phyloP scores from a whole-genome alignment of 768 basidiomycete species.

The Suillus bovinus region DNA sequence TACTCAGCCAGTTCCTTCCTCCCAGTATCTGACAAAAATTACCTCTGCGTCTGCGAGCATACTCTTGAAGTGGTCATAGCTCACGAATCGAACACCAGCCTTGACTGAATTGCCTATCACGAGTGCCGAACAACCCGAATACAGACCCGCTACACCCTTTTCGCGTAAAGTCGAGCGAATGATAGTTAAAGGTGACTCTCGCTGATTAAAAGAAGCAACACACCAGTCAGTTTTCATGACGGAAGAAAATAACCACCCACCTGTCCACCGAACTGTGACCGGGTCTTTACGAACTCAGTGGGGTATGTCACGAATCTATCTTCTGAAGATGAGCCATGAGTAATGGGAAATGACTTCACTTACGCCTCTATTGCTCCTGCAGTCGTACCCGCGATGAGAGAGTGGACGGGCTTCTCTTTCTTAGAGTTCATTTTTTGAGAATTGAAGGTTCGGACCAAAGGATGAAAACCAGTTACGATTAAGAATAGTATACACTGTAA shows the following conservation, averaged over 20 bases:
- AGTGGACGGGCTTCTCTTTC: slow-evolving; percentile 83
- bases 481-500: not conserved
- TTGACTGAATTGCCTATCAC: slow-evolving; percentile 91
- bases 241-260: slow-evolving; percentile 32
- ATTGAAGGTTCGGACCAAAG: slow-evolving; percentile 1
- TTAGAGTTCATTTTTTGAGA: slow-evolving; percentile 42
- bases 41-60: slow-evolving; percentile 84
- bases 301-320: slow-evolving; percentile 83
- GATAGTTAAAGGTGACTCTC: slow-evolving; percentile 73
- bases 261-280: slow-evolving; percentile 87
- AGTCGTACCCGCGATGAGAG: slow-evolving; percentile 86
- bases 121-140: slow-evolving; percentile 88
- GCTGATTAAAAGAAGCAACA: slow-evolving; percentile 33
- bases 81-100: slow-evolving; percentile 94
- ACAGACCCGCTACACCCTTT: slow-evolving; percentile 84
- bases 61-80: slow-evolving; percentile 91
- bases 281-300: slow-evolving; percentile 91
- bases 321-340: slow-evolving; percentile 32
- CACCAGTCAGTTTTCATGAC: not conserved
- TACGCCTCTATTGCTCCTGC: slow-evolving; percentile 94
- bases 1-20: slow-evolving; percentile 2
- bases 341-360: slow-evolving; percentile 27
- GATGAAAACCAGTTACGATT: not conserved
- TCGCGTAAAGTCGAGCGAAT: slow-evolving; percentile 69
- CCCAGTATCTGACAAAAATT: slow-evolving; percentile 2